A percentile compares a stretch with the other conserved stretches of the same genome.
Conservation (phyloP, 2,329 filamentous ascomycete species). For the Anthostomella pinea region DNA sequence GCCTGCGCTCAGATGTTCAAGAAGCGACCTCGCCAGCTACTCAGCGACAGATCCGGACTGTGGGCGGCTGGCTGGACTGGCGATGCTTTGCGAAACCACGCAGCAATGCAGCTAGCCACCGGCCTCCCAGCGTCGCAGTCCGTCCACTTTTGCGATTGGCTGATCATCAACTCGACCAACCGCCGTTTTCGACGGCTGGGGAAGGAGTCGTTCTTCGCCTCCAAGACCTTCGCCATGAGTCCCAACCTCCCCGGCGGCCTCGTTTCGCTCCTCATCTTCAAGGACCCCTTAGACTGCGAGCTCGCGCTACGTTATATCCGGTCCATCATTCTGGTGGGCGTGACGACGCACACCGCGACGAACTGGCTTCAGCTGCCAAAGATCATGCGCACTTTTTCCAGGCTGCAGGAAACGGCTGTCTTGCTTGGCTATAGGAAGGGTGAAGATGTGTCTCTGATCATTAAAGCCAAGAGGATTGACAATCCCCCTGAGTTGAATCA, state of each 20-base stretch:
- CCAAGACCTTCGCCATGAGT: constrained; percentile 6
- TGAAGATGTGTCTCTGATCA: too few relatives aligned
- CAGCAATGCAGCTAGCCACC: too few relatives aligned
- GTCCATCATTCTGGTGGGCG: constrained; percentile 1
- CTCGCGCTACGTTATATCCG: constrained; percentile 1
- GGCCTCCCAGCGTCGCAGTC: neutral
- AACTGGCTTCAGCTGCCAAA: constrained; percentile 1
- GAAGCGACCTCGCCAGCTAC: neutral
- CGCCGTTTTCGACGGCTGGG: constrained; percentile 7
- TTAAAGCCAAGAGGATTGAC: too few relatives aligned
- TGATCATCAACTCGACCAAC: constrained; percentile 1
- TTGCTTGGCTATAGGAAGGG: too few relatives aligned
- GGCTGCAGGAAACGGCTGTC: neutral
- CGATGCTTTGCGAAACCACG: too few relatives aligned
- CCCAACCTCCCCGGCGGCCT: neutral
- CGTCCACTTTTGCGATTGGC: constrained; percentile 4
- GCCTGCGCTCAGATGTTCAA: neutral
- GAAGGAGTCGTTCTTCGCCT: constrained; percentile 6
- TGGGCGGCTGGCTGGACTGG: too few relatives aligned
- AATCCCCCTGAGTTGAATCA: too few relatives aligned
- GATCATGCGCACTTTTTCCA: constrained; percentile 1
- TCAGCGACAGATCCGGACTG: too few relatives aligned
- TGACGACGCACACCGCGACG: neutral
- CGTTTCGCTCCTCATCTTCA: neutral
- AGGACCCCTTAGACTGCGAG: constrained; percentile 1